phyloP scores from a whole-genome alignment of 1,284 basidiomycete species.

The Termitomyces sp. region DNA sequence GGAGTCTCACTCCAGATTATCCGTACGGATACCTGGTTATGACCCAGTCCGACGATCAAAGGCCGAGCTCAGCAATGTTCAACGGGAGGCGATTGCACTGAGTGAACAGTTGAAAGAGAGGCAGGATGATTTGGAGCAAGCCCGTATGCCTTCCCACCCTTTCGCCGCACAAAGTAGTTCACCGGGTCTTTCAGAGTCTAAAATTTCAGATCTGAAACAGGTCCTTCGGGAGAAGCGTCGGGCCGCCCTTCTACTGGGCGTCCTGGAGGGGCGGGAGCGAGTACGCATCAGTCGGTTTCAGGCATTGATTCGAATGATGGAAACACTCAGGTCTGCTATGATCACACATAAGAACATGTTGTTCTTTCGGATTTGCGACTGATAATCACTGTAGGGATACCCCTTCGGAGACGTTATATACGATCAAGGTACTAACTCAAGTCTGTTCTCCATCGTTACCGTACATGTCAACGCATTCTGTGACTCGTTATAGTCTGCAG shows the following conservation, averaged over 20 bases:
- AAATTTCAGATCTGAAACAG: slow-evolving; percentile 10
- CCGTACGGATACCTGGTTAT: not conserved
- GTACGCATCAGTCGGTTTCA: slow-evolving; percentile 24
- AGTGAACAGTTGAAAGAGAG: slow-evolving; percentile 13
- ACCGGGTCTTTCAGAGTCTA: not conserved
- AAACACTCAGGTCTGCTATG: slow-evolving; percentile 16
- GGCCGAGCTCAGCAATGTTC: slow-evolving; percentile 10
- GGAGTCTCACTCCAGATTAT: not conserved
- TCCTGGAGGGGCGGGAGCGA: slow-evolving; percentile 24
- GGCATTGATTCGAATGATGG: slow-evolving; percentile 18
- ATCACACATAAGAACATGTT: not conserved
- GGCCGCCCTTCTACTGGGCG: slow-evolving; percentile 21
- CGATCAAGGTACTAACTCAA: slow-evolving; percentile 1
- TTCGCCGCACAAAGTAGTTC: not conserved
- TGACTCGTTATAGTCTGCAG: slow-evolving; percentile 1
- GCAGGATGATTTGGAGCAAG: slow-evolving; percentile 8
- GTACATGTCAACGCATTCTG: not conserved
- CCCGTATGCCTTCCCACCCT: slow-evolving; percentile 12
- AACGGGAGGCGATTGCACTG: slow-evolving; percentile 14
- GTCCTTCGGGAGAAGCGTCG: slow-evolving; percentile 17
- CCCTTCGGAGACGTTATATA: not conserved
- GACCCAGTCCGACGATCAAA: slow-evolving; percentile 13
- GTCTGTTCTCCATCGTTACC: not conserved
- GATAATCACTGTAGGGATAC: not conserved
- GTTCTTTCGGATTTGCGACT: not conserved